Evolutionary conservation across 345 rosid genomes (phyloP).

Genomic region (thale cress (Arabidopsis thaliana)): TAIR10.1 NC_003075.7:1220001-1220500

Average conservation of each 20-base stretch:
- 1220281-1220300: constrained; percentile 89
- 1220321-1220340: no score
- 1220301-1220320: constrained; percentile 56
- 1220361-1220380: no score
- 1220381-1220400: no score
- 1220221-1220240: constrained; percentile 87
- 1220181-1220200: constrained; percentile 66
- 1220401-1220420: no score
- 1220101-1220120: not conserved
- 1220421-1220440: no score
- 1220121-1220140: constrained; percentile 62
- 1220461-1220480: not conserved
- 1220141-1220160: constrained; percentile 88
- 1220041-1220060: not conserved
- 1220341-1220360: no score
- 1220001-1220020: not conserved
- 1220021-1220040: not conserved
- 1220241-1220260: constrained; percentile 79
- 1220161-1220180: constrained; percentile 77
- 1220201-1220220: constrained; percentile 75
- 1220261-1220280: constrained; percentile 72
- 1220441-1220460: no score
- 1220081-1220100: not conserved
- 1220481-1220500: not conserved
- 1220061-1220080: not conserved